Conservation (phyloP, 2,329 filamentous ascomycete genomes). For the Fusarium liriodendri region DNA sequence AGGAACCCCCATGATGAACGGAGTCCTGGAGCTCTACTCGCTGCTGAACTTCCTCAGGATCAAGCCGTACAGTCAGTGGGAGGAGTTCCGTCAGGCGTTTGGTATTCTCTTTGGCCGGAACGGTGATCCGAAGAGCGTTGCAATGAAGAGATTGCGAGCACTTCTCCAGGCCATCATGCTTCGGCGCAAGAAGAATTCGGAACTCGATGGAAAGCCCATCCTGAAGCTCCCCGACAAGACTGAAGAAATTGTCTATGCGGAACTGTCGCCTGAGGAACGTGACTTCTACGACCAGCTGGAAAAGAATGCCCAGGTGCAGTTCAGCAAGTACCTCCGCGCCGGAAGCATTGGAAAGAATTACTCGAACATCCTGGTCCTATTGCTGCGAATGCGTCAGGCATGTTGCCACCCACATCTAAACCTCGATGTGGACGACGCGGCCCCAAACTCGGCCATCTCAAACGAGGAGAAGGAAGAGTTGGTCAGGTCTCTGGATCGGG, state of each 20-base stretch:
- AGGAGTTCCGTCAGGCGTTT: conserved; percentile 69
- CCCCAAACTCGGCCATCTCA: conserved; percentile 53
- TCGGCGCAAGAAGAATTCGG: conserved; percentile 82
- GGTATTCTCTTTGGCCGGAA: conserved; percentile 51
- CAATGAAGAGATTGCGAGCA: conserved; percentile 78
- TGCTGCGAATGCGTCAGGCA: conserved; percentile 85
- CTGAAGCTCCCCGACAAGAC: conserved; percentile 80
- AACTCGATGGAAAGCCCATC: conserved; percentile 84
- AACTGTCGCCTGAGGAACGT: conserved; percentile 78
- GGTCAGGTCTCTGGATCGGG: conserved; percentile 67
- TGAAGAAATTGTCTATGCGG: conserved; percentile 80
- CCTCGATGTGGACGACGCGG: conserved; percentile 50
- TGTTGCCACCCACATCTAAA: conserved; percentile 53
- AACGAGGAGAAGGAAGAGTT: conserved; percentile 66
- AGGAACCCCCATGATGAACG: conserved; percentile 91
- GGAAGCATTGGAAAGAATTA: conserved; percentile 77
- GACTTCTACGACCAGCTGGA: conserved; percentile 84
- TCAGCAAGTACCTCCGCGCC: conserved; percentile 80
- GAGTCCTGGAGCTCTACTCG: conserved; percentile 80
- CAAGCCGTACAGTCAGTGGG: conserved; percentile 75
- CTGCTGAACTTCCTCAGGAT: conserved; percentile 82
- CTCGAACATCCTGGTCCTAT: conserved; percentile 81
- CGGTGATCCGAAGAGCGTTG: conserved; percentile 66
- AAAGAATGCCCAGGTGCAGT: conserved; percentile 72
- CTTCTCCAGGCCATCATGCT: conserved; percentile 85